These are phyloP conservation scores for Fusarium sp. DNA, from an alignment of 2,329 filamentous ascomycete genomes.

Conservation along the genomic window DNA sequence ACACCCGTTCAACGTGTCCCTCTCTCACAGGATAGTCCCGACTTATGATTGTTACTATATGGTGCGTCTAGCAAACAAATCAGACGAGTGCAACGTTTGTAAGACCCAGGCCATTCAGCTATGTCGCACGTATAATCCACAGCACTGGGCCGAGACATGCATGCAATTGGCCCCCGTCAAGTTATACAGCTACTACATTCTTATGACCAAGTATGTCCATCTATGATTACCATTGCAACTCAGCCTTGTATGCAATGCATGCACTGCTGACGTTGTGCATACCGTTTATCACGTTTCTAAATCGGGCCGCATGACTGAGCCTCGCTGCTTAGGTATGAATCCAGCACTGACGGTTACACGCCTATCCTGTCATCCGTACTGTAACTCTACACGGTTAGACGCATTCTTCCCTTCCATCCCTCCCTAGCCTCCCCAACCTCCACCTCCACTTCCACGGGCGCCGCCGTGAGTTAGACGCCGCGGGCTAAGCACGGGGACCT, in stretches of 20 bases:
- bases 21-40: conserved; percentile 23
- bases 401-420: not conserved
- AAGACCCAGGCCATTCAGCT: conserved; percentile 10
- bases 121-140: conserved; percentile 10
- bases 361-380: conserved; percentile 17
- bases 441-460: conserved; percentile 3
- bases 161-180: not conserved
- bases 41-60: not conserved
- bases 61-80: conserved; percentile 25
- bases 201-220: not conserved
- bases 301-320: conserved; percentile 16
- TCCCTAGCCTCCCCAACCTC: no score
- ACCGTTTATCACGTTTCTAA: conserved; percentile 4
- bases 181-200: not conserved
- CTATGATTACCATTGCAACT: conserved; percentile 13
- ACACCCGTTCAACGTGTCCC: conserved; percentile 33
- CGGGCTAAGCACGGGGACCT: not conserved
- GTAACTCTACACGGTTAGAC: conserved; percentile 5
- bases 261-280: conserved; percentile 32
- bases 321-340: conserved; percentile 39
- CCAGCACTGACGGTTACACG: conserved; percentile 28
- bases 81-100: conserved; percentile 20
- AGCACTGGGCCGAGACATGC: conserved; percentile 10
- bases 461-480: conserved; percentile 27
- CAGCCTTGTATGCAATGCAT: conserved; percentile 18